Evolutionary conservation across 805 yeast species (phyloP).

Genomic region (Starmerella davenportii): DNA sequence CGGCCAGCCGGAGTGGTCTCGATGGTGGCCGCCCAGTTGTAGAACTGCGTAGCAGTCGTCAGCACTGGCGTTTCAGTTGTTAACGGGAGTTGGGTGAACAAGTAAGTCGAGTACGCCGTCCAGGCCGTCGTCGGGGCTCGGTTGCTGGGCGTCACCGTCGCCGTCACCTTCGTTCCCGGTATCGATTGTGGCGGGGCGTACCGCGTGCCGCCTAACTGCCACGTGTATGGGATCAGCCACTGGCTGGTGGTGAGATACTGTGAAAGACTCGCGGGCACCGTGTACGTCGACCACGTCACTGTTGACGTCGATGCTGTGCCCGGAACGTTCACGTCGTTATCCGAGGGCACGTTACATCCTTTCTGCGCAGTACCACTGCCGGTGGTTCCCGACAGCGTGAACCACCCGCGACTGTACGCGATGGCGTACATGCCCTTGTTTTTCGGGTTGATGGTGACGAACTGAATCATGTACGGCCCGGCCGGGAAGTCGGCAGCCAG

Average conservation of each 20-base stretch:
- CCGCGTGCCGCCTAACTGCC: constrained; percentile 61
- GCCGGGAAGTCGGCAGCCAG: constrained; percentile 31
- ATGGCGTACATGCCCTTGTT: constrained; percentile 29
- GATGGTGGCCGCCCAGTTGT: constrained; percentile 50
- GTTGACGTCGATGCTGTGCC: constrained; percentile 9
- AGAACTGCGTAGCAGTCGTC: constrained; percentile 41
- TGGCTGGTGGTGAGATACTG: constrained; percentile 18
- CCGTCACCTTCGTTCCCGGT: constrained; percentile 57
- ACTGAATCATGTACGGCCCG: constrained; percentile 61
- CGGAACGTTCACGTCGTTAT: constrained; percentile 5
- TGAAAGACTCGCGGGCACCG: constrained; percentile 7
- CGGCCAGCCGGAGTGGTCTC: constrained; percentile 46
- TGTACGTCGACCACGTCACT: constrained; percentile 9
- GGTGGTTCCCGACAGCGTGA: constrained; percentile 50
- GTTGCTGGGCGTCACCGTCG: constrained; percentile 37
- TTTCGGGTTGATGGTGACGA: constrained; percentile 38
- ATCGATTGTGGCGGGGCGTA: constrained; percentile 89
- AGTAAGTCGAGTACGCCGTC: constrained; percentile 36
- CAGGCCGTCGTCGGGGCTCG: constrained; percentile 52
- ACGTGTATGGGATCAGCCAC: constrained; percentile 38
- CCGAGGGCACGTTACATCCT: constrained; percentile 5
- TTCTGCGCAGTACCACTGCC: constrained; percentile 28
- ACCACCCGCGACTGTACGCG: constrained; percentile 18
- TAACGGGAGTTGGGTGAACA: constrained; percentile 27
- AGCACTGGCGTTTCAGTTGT: constrained; percentile 71